phyloP scores from a whole-genome alignment of 257 asterid genomes.

The Schizonepeta tenuifolia region DNA sequence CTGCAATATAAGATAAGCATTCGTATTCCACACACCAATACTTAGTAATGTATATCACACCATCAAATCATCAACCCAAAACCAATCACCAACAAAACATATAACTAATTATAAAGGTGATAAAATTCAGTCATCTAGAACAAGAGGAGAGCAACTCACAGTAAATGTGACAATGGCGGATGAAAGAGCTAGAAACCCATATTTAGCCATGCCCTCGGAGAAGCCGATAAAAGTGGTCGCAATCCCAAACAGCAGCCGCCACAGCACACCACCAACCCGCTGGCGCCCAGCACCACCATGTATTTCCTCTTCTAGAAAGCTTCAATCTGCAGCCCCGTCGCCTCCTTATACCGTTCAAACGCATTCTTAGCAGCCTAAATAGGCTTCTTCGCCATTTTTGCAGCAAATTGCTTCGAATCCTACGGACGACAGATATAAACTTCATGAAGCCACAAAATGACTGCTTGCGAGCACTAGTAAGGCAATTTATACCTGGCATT shows the following conservation, averaged over 20 bases:
- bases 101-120: neutral
- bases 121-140: neutral
- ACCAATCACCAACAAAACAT: conserved; percentile 7
- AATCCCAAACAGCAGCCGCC: no score
- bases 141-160: conserved; percentile 53
- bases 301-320: conserved; percentile 92
- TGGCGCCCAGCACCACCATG: conserved; percentile 61
- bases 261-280: no score
- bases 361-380: conserved; percentile 44
- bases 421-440: conserved; percentile 33
- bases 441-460: conserved; percentile 28
- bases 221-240: no score
- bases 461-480: conserved; percentile 25
- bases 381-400: conserved; percentile 51
- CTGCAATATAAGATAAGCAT: neutral
- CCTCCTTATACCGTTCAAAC: conserved; percentile 63
- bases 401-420: conserved; percentile 50
- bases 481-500: conserved; percentile 69
- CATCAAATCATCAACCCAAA: conserved; percentile 25
- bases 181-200: no score
- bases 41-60: neutral
- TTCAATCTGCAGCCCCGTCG: conserved; percentile 74
- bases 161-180: no score
- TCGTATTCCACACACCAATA: conserved; percentile 11
- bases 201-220: no score